phyloP scores from a whole-genome alignment of 257 asterid genomes.

The Rehmannia glutinosa region DNA sequence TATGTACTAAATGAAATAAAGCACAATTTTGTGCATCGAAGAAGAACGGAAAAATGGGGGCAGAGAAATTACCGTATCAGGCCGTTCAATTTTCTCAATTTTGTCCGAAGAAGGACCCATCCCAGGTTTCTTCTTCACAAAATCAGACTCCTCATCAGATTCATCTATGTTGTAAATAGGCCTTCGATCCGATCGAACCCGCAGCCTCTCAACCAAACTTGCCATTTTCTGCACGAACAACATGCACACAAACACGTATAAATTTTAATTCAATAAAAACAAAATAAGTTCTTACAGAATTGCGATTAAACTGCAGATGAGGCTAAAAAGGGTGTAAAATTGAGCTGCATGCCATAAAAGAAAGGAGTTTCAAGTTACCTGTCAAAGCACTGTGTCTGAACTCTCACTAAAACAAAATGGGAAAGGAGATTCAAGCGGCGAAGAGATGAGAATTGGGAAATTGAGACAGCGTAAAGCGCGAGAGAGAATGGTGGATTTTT shows the following conservation, averaged over 20 bases:
- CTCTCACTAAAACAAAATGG: neutral
- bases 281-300: neutral
- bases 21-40: too few relatives aligned
- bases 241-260: neutral
- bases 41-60: neutral
- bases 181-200: conserved; percentile 74
- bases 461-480: conserved; percentile 17
- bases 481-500: neutral
- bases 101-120: conserved; percentile 28
- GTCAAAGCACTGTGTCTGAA: conserved; percentile 8
- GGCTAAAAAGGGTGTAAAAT: conserved; percentile 2
- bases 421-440: neutral
- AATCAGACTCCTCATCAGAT: conserved; percentile 76
- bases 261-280: neutral
- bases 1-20: too few relatives aligned
- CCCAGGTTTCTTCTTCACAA: conserved; percentile 27
- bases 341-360: neutral
- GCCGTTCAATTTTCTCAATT: conserved; percentile 38
- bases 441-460: neutral
- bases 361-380: conserved; percentile 12
- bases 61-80: conserved; percentile 40
- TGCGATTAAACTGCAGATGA: conserved; percentile 6
- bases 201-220: conserved; percentile 51
- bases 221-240: conserved; percentile 30
- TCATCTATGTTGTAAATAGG: conserved; percentile 84